These are phyloP conservation scores for Lodderomyces pseudojiufengensis DNA, from an alignment of 1,139 yeast species.

Conservation along the genomic window DNA sequence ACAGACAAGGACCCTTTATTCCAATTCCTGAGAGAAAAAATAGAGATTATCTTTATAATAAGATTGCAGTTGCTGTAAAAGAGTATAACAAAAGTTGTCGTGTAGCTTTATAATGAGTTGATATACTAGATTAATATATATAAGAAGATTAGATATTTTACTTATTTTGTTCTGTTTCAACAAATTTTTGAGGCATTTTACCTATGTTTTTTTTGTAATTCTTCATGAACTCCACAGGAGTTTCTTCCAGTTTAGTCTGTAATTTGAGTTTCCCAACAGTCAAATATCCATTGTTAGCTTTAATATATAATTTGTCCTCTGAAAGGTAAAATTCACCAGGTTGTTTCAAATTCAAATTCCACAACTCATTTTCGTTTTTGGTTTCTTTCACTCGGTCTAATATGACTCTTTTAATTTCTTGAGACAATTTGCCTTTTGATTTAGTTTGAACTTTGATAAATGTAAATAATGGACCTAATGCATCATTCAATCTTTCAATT, in stretches of 20 bases:
- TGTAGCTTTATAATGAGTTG: slow-evolving; percentile 31
- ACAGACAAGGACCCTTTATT: slow-evolving; percentile 65
- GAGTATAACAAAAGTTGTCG: slow-evolving; percentile 68
- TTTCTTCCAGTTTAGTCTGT: slow-evolving; percentile 52
- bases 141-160: too few relatives aligned
- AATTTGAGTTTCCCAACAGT: slow-evolving; percentile 39
- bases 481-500: slow-evolving; percentile 45
- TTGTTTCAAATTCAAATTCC: slow-evolving; percentile 4
- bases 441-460: slow-evolving; percentile 33
- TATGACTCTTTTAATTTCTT: slow-evolving; percentile 43
- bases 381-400: slow-evolving; percentile 31
- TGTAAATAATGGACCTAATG: slow-evolving; percentile 59
- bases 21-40: slow-evolving; percentile 71
- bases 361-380: neutral
- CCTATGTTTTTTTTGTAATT: slow-evolving; percentile 12
- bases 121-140: too few relatives aligned
- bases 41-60: slow-evolving; percentile 64
- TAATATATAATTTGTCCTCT: slow-evolving; percentile 28
- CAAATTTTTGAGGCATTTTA: slow-evolving; percentile 11
- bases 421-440: slow-evolving; percentile 25
- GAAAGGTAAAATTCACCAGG: slow-evolving; percentile 44
- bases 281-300: slow-evolving; percentile 43
- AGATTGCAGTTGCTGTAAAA: slow-evolving; percentile 76
- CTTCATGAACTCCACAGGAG: slow-evolving; percentile 21
- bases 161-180: too few relatives aligned